Percentiles rank a stretch among this genome's conserved stretches.
Evolutionary conservation across 768 basidiomycete species (phyloP).

Genomic region (Exidia glandulosa): DNA sequence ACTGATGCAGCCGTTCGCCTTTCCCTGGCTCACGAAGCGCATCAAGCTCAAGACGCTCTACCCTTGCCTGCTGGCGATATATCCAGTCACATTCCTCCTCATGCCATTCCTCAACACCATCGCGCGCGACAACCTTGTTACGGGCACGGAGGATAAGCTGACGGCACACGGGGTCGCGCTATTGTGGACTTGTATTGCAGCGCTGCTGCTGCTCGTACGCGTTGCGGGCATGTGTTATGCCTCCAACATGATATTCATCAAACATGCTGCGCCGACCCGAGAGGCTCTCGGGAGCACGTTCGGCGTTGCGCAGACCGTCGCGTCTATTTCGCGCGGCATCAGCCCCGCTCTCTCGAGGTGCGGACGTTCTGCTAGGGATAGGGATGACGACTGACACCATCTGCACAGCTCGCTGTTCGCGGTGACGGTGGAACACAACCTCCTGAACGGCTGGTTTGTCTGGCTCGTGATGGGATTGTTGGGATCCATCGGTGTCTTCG

Average conservation of each 20-base stretch:
- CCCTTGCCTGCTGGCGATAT: conserved; percentile 7
- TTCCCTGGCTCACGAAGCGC: conserved; percentile 8
- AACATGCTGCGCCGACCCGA: conserved; percentile 16
- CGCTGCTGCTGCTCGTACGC: not conserved
- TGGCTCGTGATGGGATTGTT: not conserved
- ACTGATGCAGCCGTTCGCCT: conserved; percentile 7
- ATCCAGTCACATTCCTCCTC: conserved; percentile 6
- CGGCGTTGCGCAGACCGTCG: conserved; percentile 23
- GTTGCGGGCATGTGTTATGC: conserved; percentile 6
- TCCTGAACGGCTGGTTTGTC: not conserved
- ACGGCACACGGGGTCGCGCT: not conserved
- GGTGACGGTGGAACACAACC: not conserved
- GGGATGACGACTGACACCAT: not conserved
- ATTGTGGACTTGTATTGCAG: conserved; percentile 3
- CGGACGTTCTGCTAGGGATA: not conserved
- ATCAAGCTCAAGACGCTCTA: conserved; percentile 8
- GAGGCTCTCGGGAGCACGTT: conserved; percentile 20
- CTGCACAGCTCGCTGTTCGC: not conserved
- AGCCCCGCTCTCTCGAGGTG: conserved; percentile 18
- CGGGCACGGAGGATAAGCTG: not conserved
- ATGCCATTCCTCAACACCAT: conserved; percentile 6
- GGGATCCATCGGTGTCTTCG: not conserved
- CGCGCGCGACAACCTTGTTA: not conserved
- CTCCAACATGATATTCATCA: conserved; percentile 21
- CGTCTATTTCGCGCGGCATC: conserved; percentile 16